These are phyloP conservation scores for Nyctanthes arbortristis DNA, from an alignment of 257 asterid species.

Conservation along the genomic window DNA sequence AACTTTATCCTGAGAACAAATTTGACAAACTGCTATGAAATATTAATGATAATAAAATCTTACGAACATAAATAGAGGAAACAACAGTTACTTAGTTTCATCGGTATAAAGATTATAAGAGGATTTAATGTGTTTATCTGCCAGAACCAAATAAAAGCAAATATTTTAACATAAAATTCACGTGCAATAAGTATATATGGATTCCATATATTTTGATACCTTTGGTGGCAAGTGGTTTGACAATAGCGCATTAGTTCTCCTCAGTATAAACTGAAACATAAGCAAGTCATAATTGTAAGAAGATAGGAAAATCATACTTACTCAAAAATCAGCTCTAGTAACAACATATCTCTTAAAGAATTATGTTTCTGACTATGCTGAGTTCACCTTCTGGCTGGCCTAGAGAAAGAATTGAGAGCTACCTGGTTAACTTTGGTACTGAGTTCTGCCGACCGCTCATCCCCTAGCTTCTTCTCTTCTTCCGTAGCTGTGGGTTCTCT, in stretches of 20 bases:
- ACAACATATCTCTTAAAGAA: constrained; percentile 16
- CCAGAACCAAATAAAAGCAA: background rate
- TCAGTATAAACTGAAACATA: constrained; percentile 76
- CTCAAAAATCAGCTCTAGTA: constrained; percentile 15
- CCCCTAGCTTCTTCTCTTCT: constrained; percentile 78
- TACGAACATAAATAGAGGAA: background rate
- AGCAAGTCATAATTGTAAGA: constrained; percentile 26
- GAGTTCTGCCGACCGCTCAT: constrained; percentile 86
- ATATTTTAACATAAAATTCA: background rate
- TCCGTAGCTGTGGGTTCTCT: constrained; percentile 90
- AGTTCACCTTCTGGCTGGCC: constrained; percentile 12
- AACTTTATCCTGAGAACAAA: background rate
- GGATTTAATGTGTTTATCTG: constrained; percentile 1
- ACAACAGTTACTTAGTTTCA: background rate
- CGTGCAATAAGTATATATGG: constrained; percentile 9
- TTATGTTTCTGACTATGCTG: constrained; percentile 17
- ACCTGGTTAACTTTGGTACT: constrained; percentile 94
- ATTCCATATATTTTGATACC: constrained; percentile 45
- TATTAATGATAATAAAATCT: background rate
- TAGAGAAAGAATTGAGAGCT: constrained; percentile 18
- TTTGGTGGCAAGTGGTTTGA: constrained; percentile 98
- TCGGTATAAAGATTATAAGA: background rate
- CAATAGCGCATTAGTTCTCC: constrained; percentile 93
- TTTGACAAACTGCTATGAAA: background rate
- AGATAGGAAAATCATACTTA: constrained; percentile 18